Percentiles rank a stretch among this genome's conserved stretches.
phyloP scores from a whole-genome alignment of 257 asterid genomes.

The Galeopsis tetrahit region DNA sequence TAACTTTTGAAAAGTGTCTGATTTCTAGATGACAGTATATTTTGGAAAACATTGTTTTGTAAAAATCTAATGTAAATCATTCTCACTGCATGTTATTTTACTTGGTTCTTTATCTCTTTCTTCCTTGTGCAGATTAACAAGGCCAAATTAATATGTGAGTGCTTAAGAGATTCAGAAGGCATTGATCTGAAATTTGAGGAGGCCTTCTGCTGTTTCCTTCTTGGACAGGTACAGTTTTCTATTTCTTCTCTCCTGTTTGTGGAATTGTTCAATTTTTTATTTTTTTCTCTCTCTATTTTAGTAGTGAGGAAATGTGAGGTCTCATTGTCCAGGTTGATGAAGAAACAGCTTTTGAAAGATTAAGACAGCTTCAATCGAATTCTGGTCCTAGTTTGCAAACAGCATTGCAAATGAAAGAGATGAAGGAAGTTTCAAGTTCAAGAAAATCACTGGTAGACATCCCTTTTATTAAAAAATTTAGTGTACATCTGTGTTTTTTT shows the following conservation, averaged over 20 bases:
- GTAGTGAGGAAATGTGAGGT: slow-evolving; percentile 27
- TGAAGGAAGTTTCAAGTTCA: slow-evolving; percentile 54
- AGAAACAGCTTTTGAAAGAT: slow-evolving; percentile 74
- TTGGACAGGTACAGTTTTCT: slow-evolving; percentile 75
- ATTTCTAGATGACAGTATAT: slow-evolving; percentile 20
- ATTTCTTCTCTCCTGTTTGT: slow-evolving; percentile 31
- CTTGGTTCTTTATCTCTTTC: slow-evolving; percentile 32
- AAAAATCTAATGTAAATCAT: not conserved
- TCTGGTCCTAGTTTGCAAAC: slow-evolving; percentile 55
- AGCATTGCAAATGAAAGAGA: slow-evolving; percentile 60
- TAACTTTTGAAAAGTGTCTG: not conserved
- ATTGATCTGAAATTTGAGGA: slow-evolving; percentile 92
- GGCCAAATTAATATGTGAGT: slow-evolving; percentile 80
- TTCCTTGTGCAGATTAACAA: slow-evolving; percentile 61
- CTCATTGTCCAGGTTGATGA: slow-evolving; percentile 73
- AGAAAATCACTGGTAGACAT: slow-evolving; percentile 71
- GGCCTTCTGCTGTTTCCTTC: slow-evolving; percentile 89
- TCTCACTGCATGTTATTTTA: slow-evolving; percentile 18
- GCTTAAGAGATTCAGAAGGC: slow-evolving; percentile 89
- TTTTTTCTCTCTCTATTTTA: slow-evolving; percentile 7
- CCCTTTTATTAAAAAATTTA: slow-evolving; percentile 29
- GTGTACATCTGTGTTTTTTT: not conserved
- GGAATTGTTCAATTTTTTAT: slow-evolving; percentile 21
- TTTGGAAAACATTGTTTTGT: slow-evolving; percentile 8
- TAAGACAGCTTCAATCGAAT: slow-evolving; percentile 68